Evolutionary conservation across 495 filamentous ascomycete genomes (phyloP).

Genomic region (Lepidopterella palustris): DNA sequence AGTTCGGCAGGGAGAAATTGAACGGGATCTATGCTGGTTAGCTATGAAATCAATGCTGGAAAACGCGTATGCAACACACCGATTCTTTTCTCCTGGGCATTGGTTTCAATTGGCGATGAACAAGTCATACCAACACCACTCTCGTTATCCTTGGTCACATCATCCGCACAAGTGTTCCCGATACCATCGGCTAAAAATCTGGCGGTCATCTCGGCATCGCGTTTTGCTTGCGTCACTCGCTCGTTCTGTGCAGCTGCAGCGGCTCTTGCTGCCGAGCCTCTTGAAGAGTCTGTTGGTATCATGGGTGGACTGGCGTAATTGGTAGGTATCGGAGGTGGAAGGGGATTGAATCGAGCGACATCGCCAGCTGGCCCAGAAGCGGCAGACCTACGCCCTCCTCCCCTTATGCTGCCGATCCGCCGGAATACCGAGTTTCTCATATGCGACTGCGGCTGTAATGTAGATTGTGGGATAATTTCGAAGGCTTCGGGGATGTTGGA

Average conservation of each 20-base stretch:
- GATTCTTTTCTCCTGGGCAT: constrained; percentile 20
- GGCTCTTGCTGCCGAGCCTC: constrained; percentile 21
- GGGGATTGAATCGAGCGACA: constrained; percentile 17
- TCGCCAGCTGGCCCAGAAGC: constrained; percentile 25
- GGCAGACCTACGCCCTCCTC: constrained; percentile 17
- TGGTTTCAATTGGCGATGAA: constrained; percentile 12
- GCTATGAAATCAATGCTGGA: neutral
- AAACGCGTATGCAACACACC: constrained; percentile 3
- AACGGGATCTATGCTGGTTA: constrained; percentile 53
- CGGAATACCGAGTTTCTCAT: neutral
- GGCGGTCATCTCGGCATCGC: constrained; percentile 12
- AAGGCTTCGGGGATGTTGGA: neutral
- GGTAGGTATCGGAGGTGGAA: constrained; percentile 11
- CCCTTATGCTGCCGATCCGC: constrained; percentile 15
- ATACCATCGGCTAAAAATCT: constrained; percentile 9
- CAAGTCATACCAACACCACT: constrained; percentile 24
- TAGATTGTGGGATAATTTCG: neutral
- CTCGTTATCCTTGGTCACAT: constrained; percentile 26
- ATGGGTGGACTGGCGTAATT: constrained; percentile 8
- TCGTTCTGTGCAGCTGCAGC: constrained; percentile 23
- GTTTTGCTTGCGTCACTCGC: constrained; percentile 8
- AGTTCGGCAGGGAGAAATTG: constrained; percentile 63
- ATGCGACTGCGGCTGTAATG: neutral
- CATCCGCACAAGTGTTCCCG: neutral
- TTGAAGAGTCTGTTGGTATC: neutral